Evolutionary conservation across 2,329 filamentous ascomycete species (phyloP), one percentile per base, ranked within the genome.

Genomic region (Aureobasidium vineae): DNA sequence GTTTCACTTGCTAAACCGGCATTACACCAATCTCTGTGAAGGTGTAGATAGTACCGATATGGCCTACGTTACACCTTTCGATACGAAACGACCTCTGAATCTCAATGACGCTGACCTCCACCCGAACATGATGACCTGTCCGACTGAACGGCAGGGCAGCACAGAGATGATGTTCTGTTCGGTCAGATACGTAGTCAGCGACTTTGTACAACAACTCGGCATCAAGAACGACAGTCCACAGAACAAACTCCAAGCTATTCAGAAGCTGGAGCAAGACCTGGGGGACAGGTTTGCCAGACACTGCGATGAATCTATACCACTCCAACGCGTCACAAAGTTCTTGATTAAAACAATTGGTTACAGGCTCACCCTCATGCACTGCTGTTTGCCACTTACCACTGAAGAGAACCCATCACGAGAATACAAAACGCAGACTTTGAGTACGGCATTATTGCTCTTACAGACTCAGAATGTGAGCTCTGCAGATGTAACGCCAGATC

Each of bases 1-100:
- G 69, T 81, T 89, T n/a, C 73, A 86, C 38, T 79, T 86, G 19
- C 78, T 88, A 1, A 86, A 89, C 69, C 72, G 72, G 3, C 67
- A 74, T 15, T 71, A 72, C 40, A 70, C 68, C 10, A 73, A 75
- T 41, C 68, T 75, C 0, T 73, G 72, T 38, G 74, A 73, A 2
- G 73, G 21, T 11, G n/a, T 40, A 1, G 33, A 41, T 16, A 38
- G 16, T 7, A 78, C 74, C 3, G 49, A 40, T 38, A 16, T 23
- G 19, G 54, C 54, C 19, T 23, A 36, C n/a, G n/a, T 13, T 2
- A 23, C 31, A 1, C 67, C 69, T 3, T 76, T 71, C 71, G 73
- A 75, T 40, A 75, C 73, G 1, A 73, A 73, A 52, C 69, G 73
- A 26, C 75, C 76, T 0, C 33, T 73, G 1, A 78, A 77, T 64